phyloP scores from a whole-genome alignment of 78 protist species.

The Cavenderia fasciculata region DNA sequence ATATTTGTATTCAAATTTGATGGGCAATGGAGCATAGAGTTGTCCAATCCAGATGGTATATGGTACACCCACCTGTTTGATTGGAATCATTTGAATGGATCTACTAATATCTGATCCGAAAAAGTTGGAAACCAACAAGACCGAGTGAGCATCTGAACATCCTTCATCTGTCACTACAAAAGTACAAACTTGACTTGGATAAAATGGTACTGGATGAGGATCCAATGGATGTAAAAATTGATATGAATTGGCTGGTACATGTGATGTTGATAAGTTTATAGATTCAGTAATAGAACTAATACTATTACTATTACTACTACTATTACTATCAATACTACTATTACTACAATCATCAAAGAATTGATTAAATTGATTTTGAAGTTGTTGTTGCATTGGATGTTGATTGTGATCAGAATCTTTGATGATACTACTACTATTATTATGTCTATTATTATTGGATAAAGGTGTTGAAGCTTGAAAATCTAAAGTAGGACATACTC shows the following conservation, averaged over 20 bases:
- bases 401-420: not conserved
- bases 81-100: constrained; percentile 63
- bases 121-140: constrained; percentile 35
- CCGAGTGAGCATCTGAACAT: constrained; percentile 36
- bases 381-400: too few relatives aligned
- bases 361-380: too few relatives aligned
- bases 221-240: constrained; percentile 69
- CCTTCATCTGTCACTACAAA: constrained; percentile 59
- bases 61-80: constrained; percentile 15
- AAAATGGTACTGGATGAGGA: constrained; percentile 47
- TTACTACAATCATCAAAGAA: too few relatives aligned
- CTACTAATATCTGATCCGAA: constrained; percentile 48
- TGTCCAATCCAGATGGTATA: constrained; percentile 69
- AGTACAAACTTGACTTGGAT: constrained; percentile 58
- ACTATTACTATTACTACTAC: too few relatives aligned
- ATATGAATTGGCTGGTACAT: too few relatives aligned
- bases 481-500: constrained; percentile 66
- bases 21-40: constrained; percentile 64
- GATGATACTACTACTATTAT: too few relatives aligned
- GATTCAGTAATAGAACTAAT: too few relatives aligned
- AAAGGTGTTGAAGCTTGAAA: constrained; percentile 18
- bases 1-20: constrained; percentile 68
- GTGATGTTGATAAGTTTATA: too few relatives aligned
- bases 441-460: too few relatives aligned
- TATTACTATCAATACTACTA: too few relatives aligned